phyloP scores from a whole-genome alignment of 75 land plant genomes.

The Adiantum capillusveneris region DNA sequence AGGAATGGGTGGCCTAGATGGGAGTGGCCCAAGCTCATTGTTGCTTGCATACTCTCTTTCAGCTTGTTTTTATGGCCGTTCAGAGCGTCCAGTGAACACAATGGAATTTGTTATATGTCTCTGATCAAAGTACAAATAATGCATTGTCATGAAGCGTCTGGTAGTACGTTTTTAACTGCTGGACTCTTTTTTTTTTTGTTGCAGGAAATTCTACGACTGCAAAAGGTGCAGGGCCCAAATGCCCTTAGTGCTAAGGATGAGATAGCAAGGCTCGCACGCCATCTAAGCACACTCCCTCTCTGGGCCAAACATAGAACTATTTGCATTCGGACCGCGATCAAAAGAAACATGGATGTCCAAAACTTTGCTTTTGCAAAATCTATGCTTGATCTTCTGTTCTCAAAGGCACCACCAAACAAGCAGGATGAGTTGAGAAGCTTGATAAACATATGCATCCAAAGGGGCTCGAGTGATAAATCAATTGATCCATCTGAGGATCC shows the following conservation, averaged over 20 bases:
- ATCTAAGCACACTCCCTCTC: constrained; percentile 86
- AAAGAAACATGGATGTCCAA: constrained; percentile 96
- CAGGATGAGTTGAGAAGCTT: constrained; percentile 88
- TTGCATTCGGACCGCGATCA: constrained; percentile 94
- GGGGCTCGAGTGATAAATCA: constrained; percentile 79
- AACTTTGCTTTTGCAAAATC: constrained; percentile 81
- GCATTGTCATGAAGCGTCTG: too few species aligned
- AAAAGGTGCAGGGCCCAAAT: constrained; percentile 76
- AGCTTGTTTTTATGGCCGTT: too few species aligned
- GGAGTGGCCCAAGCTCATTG: too few species aligned
- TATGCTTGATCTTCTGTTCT: constrained; percentile 84
- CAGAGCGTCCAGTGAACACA: too few species aligned
- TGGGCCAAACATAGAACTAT: constrained; percentile 86
- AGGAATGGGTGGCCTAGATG: too few species aligned
- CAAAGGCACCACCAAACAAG: constrained; percentile 89
- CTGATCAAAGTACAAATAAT: too few species aligned
- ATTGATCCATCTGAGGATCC: constrained; percentile 96
- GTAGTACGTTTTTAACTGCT: neutral
- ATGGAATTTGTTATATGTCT: too few species aligned
- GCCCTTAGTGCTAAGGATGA: constrained; percentile 92
- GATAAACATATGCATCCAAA: constrained; percentile 70
- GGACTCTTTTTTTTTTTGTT: neutral
- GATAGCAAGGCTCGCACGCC: constrained; percentile 92
- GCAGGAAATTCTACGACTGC: constrained; percentile 87
- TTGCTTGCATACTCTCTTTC: too few species aligned